Percentiles rank a stretch among this genome's conserved stretches.
phyloP scores from a whole-genome alignment of 179 eudicot genomes.

The Patellifolia procumbens region DNA sequence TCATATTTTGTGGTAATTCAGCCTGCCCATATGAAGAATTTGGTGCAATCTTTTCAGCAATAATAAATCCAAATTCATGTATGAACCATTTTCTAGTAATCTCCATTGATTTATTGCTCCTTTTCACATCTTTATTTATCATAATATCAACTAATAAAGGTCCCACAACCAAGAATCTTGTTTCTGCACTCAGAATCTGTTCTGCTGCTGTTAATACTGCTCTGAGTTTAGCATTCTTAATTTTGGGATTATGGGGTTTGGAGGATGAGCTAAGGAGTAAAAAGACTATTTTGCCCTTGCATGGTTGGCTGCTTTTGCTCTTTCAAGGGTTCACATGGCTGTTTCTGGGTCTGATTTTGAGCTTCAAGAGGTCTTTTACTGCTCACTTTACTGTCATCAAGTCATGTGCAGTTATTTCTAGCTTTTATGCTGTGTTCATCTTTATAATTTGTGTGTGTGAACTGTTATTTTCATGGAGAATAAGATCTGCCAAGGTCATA shows the following conservation, averaged over 20 bases:
- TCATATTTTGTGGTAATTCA: constrained; percentile 31
- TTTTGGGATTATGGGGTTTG: constrained; percentile 20
- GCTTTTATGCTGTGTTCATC: constrained; percentile 24
- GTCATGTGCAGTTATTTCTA: constrained; percentile 13
- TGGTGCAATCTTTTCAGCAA: constrained; percentile 5
- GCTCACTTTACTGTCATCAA: neutral
- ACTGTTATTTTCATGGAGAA: neutral
- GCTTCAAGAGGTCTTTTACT: constrained; percentile 16
- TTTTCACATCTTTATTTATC: constrained; percentile 6
- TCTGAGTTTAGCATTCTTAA: constrained; percentile 24
- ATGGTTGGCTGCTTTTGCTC: constrained; percentile 33
- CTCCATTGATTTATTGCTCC: constrained; percentile 15
- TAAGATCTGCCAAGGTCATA: constrained; percentile 13
- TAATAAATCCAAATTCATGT: constrained; percentile 31
- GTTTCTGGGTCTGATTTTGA: constrained; percentile 17
- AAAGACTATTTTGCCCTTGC: constrained; percentile 23
- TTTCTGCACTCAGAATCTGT: constrained; percentile 2
- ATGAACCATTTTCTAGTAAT: constrained; percentile 15
- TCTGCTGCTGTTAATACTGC: constrained; percentile 16
- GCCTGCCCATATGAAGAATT: constrained; percentile 13
- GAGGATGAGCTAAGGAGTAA: constrained; percentile 7
- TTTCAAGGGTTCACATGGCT: constrained; percentile 31
- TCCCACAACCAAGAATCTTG: neutral
- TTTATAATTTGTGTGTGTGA: constrained; percentile 10
- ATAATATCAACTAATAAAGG: neutral